Percentiles rank a stretch among this genome's conserved stretches.
Evolutionary conservation across 176 grass and related monocot species (phyloP).

Genomic region (Guadua angustifolia): DNA sequence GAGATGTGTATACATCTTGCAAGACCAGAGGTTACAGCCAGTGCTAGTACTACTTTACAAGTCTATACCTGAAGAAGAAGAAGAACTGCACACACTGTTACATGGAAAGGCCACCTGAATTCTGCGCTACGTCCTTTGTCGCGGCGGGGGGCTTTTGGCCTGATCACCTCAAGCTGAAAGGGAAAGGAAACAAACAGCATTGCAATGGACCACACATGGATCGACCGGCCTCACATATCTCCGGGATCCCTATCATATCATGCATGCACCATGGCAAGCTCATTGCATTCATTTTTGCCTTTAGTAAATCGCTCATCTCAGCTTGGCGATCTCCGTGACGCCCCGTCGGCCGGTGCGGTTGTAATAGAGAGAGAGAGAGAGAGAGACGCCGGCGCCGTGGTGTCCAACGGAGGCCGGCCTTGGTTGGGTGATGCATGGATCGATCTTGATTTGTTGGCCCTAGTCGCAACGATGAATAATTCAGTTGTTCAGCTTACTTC

Average conservation of each 20-base stretch:
- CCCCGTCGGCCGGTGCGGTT: neutral
- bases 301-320: conserved; percentile 18
- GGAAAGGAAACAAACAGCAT: conserved; percentile 71
- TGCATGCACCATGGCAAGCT: neutral
- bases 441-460: neutral
- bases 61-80: neutral
- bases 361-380: conserved; percentile 39
- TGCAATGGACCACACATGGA: conserved; percentile 50
- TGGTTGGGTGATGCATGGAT: neutral
- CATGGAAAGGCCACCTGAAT: neutral
- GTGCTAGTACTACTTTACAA: neutral
- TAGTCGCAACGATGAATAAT: neutral
- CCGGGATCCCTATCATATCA: conserved; percentile 43
- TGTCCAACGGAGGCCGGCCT: neutral
- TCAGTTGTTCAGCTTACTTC: neutral
- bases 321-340: too few species aligned
- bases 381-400: neutral
- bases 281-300: conserved; percentile 6
- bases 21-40: neutral
- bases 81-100: neutral
- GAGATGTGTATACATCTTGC: neutral
- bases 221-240: conserved; percentile 41
- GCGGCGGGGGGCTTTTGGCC: neutral
- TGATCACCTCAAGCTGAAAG: conserved; percentile 41
- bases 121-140: neutral